Percentiles rank a stretch among this genome's conserved stretches.
Evolutionary conservation across 169 alveolate species (phyloP).

Genomic region (Haemoproteus tartakovskyi): DNA sequence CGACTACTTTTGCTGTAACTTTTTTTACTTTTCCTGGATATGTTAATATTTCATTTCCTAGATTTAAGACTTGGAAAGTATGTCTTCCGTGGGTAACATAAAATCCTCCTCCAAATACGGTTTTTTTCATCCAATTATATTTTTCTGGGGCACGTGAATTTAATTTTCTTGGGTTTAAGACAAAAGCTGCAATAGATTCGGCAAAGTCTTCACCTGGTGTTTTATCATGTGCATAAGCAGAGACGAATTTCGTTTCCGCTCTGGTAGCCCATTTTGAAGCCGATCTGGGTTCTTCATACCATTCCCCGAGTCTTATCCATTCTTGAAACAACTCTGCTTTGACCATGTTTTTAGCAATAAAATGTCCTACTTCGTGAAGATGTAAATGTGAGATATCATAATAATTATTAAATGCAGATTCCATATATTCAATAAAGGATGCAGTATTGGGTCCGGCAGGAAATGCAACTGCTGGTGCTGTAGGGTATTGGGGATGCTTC

Average conservation of each 20-base stretch:
- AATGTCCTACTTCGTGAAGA: conserved; percentile 78
- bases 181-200: conserved; percentile 73
- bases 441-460: conserved; percentile 73
- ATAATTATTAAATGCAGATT: conserved; percentile 75
- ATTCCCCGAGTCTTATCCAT: conserved; percentile 72
- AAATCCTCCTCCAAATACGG: conserved; percentile 74
- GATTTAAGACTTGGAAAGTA: conserved; percentile 73
- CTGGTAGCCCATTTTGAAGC: conserved; percentile 78
- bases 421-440: conserved; percentile 80
- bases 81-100: conserved; percentile 74
- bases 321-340: conserved; percentile 50
- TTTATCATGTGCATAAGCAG: conserved; percentile 79
- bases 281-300: conserved; percentile 74
- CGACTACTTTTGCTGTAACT: conserved; percentile 64
- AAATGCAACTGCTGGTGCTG: conserved; percentile 82
- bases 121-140: conserved; percentile 66
- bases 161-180: conserved; percentile 70
- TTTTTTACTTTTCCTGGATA: conserved; percentile 75
- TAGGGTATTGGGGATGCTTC: conserved; percentile 77
- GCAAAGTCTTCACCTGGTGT: conserved; percentile 81
- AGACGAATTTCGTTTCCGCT: conserved; percentile 73
- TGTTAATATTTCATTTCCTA: conserved; percentile 75
- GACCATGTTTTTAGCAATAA: conserved; percentile 64
- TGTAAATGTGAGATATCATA: conserved; percentile 71
- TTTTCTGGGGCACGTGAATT: conserved; percentile 66